phyloP scores from a whole-genome alignment of 805 yeast genomes.

The Candida golubevii region DNA sequence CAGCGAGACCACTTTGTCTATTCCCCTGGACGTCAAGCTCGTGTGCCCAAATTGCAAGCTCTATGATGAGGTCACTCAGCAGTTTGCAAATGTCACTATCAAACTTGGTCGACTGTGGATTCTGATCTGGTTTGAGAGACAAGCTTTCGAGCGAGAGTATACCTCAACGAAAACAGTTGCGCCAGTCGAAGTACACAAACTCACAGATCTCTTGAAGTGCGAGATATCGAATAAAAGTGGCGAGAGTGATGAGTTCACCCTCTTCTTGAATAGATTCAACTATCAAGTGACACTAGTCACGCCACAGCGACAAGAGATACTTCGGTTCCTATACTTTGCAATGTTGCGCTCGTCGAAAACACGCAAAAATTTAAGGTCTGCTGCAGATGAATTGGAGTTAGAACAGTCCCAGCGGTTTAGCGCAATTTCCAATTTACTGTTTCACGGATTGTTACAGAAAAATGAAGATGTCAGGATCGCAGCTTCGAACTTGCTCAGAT shows the following conservation, averaged over 20 bases:
- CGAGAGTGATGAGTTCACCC: constrained; percentile 30
- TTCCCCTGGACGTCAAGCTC: constrained; percentile 35
- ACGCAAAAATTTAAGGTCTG: constrained; percentile 17
- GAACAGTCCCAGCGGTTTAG: constrained; percentile 47
- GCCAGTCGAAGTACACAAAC: constrained; percentile 32
- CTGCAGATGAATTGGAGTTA: constrained; percentile 42
- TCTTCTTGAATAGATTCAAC: constrained; percentile 24
- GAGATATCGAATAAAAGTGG: constrained; percentile 27
- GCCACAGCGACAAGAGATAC: constrained; percentile 50
- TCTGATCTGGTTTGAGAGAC: constrained; percentile 40
- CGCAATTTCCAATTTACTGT: constrained; percentile 56
- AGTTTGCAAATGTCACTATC: constrained; percentile 56
- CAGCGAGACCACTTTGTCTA: constrained; percentile 29
- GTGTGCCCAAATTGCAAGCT: constrained; percentile 26
- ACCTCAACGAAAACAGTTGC: constrained; percentile 25
- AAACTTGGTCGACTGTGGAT: constrained; percentile 68
- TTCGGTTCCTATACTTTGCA: constrained; percentile 65
- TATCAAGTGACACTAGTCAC: constrained; percentile 29
- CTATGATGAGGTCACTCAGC: constrained; percentile 13
- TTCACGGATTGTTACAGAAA: constrained; percentile 63
- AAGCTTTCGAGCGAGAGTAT: constrained; percentile 16
- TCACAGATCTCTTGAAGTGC: constrained; percentile 34
- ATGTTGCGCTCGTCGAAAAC: constrained; percentile 48
- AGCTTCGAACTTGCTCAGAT: constrained; percentile 59
- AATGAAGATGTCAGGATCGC: constrained; percentile 57